Percentiles rank a stretch among this genome's conserved stretches.
These are phyloP conservation scores for Tetradesmus lagerheimii DNA, from an alignment of 139 green algal species.

Conservation along the genomic window DNA sequence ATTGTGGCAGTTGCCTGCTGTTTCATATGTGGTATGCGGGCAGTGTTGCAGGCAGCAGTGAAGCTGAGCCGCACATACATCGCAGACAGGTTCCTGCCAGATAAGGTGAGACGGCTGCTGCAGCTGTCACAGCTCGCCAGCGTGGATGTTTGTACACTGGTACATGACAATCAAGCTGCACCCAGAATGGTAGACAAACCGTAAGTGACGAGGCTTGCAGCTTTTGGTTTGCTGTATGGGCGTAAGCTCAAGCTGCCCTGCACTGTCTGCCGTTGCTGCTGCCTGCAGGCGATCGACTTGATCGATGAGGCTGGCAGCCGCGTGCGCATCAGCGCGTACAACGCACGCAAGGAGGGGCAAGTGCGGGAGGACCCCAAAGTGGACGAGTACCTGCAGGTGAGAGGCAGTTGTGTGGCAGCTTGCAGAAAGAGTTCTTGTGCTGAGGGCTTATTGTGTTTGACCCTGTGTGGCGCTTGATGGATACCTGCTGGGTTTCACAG, in stretches of 20 bases:
- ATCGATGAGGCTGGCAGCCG: constrained; percentile 96
- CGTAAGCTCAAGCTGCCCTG: not conserved
- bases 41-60: constrained; percentile 68
- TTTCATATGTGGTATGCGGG: too few species aligned
- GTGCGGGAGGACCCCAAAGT: constrained; percentile 48
- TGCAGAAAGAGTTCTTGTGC: too few species aligned
- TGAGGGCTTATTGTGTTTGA: too few species aligned
- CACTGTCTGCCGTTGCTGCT: not conserved
- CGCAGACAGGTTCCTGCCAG: constrained; percentile 90
- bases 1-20: too few species aligned
- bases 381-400: constrained; percentile 64
- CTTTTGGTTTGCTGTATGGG: too few species aligned
- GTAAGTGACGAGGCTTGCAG: too few species aligned
- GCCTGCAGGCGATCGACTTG: constrained; percentile 92
- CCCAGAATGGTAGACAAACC: too few species aligned
- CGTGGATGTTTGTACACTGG: not conserved
- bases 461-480: too few species aligned
- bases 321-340: constrained; percentile 87
- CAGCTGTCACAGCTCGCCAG: not conserved
- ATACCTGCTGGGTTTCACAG: too few species aligned
- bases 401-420: too few species aligned
- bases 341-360: constrained; percentile 54
- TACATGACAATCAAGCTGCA: too few species aligned
- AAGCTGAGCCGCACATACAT: constrained; percentile 71
- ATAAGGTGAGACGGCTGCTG: constrained; percentile 78